These are phyloP conservation scores for Chaetoscypha palmicola DNA, from an alignment of 2,329 filamentous ascomycete genomes.

Conservation along the genomic window DNA sequence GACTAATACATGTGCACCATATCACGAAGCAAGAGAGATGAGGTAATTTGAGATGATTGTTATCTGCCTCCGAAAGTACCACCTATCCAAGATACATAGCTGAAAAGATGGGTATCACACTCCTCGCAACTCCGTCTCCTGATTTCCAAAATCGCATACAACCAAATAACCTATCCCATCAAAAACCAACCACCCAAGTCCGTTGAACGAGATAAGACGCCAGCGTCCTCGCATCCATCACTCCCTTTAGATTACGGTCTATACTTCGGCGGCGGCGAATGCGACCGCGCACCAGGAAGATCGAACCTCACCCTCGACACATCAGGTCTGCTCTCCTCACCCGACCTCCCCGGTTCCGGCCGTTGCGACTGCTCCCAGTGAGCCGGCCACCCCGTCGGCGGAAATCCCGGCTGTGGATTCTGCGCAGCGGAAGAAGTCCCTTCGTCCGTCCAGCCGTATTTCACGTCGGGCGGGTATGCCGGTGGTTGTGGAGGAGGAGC, in stretches of 20 bases:
- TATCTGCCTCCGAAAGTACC: too few relatives aligned
- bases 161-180: too few relatives aligned
- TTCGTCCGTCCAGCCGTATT: conserved; percentile 23
- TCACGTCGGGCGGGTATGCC: conserved; percentile 17
- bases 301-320: neutral
- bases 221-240: neutral
- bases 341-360: conserved; percentile 2
- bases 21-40: too few relatives aligned
- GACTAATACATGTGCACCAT: too few relatives aligned
- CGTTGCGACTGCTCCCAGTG: conserved; percentile 22
- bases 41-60: too few relatives aligned
- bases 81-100: too few relatives aligned
- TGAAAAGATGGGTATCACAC: too few relatives aligned
- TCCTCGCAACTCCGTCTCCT: too few relatives aligned
- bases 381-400: conserved; percentile 22
- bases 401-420: conserved; percentile 11
- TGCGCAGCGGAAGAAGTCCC: conserved; percentile 6
- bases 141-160: too few relatives aligned
- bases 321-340: neutral
- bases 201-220: too few relatives aligned
- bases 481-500: conserved; percentile 1
- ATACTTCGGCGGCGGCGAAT: neutral
- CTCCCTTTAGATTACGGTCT: neutral
- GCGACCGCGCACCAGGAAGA: neutral
- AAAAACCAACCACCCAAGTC: too few relatives aligned